Evolutionary conservation across 495 filamentous ascomycete species (phyloP).

Genomic region (Penicillium egyptiacum): DNA sequence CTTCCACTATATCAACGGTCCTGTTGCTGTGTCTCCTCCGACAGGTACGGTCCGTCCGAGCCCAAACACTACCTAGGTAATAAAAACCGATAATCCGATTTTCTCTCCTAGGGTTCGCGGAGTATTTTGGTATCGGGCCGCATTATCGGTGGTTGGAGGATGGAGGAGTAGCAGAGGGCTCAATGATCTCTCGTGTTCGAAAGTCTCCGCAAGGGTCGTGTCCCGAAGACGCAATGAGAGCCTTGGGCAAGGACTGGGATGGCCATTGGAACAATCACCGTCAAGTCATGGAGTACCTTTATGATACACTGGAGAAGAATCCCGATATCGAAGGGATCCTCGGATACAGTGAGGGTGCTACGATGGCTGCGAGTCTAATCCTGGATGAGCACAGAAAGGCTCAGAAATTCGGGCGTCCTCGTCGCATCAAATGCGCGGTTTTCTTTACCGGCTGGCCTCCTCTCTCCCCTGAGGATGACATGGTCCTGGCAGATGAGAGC

Average conservation of each 20-base stretch:
- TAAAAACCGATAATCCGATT: background rate
- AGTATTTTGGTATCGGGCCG: conserved; percentile 54
- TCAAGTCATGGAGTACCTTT: conserved; percentile 30
- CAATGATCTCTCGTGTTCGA: conserved; percentile 49
- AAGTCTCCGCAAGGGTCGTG: conserved; percentile 47
- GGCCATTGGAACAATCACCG: conserved; percentile 25
- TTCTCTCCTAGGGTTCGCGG: conserved; percentile 39
- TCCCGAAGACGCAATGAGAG: conserved; percentile 52
- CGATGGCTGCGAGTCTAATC: conserved; percentile 53
- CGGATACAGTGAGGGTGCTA: conserved; percentile 62
- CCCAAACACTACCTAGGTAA: no score
- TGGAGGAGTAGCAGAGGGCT: conserved; percentile 42
- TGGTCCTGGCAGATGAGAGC: conserved; percentile 50
- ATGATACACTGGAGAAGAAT: conserved; percentile 25
- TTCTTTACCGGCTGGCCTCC: conserved; percentile 59
- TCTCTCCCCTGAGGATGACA: conserved; percentile 41
- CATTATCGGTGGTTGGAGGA: conserved; percentile 54
- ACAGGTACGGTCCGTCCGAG: conserved; percentile 18
- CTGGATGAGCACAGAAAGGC: conserved; percentile 46
- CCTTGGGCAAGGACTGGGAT: conserved; percentile 27
- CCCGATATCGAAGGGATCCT: conserved; percentile 49
- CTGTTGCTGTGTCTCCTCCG: conserved; percentile 45
- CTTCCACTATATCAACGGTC: conserved; percentile 51
- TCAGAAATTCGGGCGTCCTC: conserved; percentile 35
- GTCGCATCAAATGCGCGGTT: conserved; percentile 54